Base-by-base conservation (phyloP, 495 filamentous ascomycete genomes). In the Pseudotulostoma volvatum region DNA sequence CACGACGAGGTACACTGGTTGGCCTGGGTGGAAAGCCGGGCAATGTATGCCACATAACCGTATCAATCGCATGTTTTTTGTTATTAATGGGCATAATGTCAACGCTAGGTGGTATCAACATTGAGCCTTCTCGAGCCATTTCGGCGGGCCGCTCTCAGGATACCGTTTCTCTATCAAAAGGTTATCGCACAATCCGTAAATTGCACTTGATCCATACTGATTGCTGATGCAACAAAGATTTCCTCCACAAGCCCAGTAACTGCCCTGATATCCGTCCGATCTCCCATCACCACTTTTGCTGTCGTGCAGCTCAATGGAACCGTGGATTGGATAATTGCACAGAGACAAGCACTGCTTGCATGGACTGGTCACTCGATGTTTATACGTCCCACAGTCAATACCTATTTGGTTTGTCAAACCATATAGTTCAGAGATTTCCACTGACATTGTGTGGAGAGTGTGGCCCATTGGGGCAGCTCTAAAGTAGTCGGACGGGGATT, bases 151-250 rank as follows among this genome's bases (percentile, higher is more conserved):
- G 47, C 71, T 41, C 70, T 88, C 16, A 80, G 86, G 37, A 74
- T 95, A 25, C 90, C 90, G 4, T 97, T 97, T 57, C 68, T 96
- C 44, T 97, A 96, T 59, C 90, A 95, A 61, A 73, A 71, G 57
- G 68, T 75, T 39, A 11, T 28, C 23, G 11, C 11, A 11, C 11
- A 5, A 11, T 5, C 23, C 23, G n/a, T n/a, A 16, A 5, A 9
- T 34, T 39, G 15, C 7, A 18, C 8, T 18, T 32, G 4, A 15
- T 19, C 8, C 33, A 17, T 15, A 13, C 13, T 7, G 33, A 14
- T 15, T 14, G 9, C 14, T 13, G 4, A 13, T 16, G 1, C 13
- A 9, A 4, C 25, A 4, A 38, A 81, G 67, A 73, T 93, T 40
- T 74, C 81, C 38, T 90, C 87, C 1, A 81, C 86, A 2, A 81